Conservation (phyloP, 495 filamentous ascomycete genomes). For the Xylaria telfairii region DNA sequence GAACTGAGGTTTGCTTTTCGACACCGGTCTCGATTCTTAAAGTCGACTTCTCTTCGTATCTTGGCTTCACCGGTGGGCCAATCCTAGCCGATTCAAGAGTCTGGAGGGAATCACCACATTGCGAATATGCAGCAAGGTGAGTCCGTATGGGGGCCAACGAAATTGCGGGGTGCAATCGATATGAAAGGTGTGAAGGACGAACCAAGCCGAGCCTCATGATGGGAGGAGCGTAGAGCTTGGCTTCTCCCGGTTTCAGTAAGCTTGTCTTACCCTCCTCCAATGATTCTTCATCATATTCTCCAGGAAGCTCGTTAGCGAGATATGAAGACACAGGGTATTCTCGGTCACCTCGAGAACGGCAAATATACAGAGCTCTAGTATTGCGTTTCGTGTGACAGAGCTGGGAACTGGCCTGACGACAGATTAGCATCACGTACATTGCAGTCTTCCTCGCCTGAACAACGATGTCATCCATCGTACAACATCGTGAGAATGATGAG, state of each 20-base stretch:
- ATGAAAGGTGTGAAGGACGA: slow-evolving; percentile 24
- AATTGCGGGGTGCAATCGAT: slow-evolving; percentile 11
- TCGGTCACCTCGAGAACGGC: slow-evolving; percentile 1
- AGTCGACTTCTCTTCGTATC: slow-evolving; percentile 6
- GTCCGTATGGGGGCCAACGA: slow-evolving; percentile 9
- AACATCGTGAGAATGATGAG: slow-evolving; percentile 26
- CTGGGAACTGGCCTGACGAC: slow-evolving; percentile 1
- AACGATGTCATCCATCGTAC: slow-evolving; percentile 25
- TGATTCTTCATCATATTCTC: not conserved
- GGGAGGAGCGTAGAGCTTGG: not conserved
- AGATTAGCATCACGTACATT: slow-evolving; percentile 14
- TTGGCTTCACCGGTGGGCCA: slow-evolving; percentile 12
- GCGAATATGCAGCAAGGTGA: slow-evolving; percentile 19
- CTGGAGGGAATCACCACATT: slow-evolving; percentile 6
- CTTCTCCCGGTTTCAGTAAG: slow-evolving; percentile 17
- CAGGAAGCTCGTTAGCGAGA: slow-evolving; percentile 19
- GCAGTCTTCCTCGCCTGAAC: slow-evolving; percentile 18
- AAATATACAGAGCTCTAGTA: slow-evolving; percentile 2
- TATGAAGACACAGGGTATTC: slow-evolving; percentile 13
- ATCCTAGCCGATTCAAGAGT: not conserved
- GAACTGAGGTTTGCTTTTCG: slow-evolving; percentile 12
- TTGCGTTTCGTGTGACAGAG: slow-evolving; percentile 23
- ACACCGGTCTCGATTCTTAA: slow-evolving; percentile 18
- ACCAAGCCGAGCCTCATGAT: slow-evolving; percentile 20
- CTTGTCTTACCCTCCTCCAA: slow-evolving; percentile 23